Evolutionary conservation across 2,329 filamentous ascomycete genomes (phyloP), one percentile per base, ranked within the genome.

Genomic region (Fusarium abutilonis): DNA sequence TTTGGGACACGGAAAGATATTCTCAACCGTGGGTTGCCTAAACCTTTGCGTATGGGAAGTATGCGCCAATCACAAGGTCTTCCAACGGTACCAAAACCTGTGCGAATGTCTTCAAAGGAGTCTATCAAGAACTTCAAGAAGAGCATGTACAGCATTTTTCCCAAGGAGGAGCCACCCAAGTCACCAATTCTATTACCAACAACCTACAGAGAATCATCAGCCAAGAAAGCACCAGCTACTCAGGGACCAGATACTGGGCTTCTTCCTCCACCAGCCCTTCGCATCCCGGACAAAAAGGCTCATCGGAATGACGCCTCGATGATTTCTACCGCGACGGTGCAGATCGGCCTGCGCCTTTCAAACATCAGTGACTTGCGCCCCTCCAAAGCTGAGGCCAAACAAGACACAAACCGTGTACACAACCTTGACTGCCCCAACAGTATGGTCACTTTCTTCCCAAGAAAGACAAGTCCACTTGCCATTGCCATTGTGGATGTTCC

Each of bases 271-370:
- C 83, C 81, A 3, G 78, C 79, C 4, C 76, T 82, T 38, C 79
- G 79, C 47, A 44, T 66, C 11, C 63, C 63, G 1, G 75, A 76
- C 38, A 74, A 73, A 5, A 70, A 72, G 13, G 77, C 80, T n/a
- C 83, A 84, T 68, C 77, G 78, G 15, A 81, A 87, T 40, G 80
- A 86, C 56, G 87, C 86, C 6, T 91, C 88, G 1, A 79, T 86
- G 38, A 80, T 79, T 14, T 90, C 88, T 40, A 85, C 85, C 9
- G 87, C 87, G 21, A 91, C 88, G 1, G 88, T 91, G 10, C 88
- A 90, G 70, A 91, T 91, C 47, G 89, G 88, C 2, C 78, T 91
- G 14, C 83, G 89, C 10, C 79, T 91, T 52, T 91, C 88, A 23
- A 86, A 82, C 50, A 80, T 83, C 29, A 76, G 81, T 13, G 82